phyloP scores from a whole-genome alignment of 2,329 filamentous ascomycete species.

The Escovopsis weberi region DNA sequence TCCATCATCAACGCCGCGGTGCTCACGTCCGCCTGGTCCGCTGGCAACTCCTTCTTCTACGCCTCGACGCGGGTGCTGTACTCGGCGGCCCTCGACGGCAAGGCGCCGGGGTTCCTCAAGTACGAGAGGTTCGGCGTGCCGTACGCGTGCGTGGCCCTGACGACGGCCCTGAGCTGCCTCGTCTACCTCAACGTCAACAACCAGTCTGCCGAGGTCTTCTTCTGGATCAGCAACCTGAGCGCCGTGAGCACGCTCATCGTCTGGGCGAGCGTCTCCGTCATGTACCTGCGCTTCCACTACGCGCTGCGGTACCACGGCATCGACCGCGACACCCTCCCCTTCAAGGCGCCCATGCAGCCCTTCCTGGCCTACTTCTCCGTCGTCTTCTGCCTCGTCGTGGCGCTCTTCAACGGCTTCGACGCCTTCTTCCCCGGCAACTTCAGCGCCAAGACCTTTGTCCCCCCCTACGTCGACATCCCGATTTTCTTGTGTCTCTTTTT shows the following conservation, averaged over 20 bases:
- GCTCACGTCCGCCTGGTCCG: conserved; percentile 44
- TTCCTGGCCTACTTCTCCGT: conserved; percentile 52
- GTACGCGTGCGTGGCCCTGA: conserved; percentile 15
- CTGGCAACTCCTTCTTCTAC: conserved; percentile 43
- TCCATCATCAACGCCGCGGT: conserved; percentile 42
- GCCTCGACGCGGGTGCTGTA: conserved; percentile 34
- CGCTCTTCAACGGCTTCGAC: conserved; percentile 57
- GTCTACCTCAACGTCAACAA: conserved; percentile 47
- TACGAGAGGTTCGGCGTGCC: conserved; percentile 17
- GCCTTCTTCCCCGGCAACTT: conserved; percentile 48
- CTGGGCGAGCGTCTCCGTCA: conserved; percentile 52
- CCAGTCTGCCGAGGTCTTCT: conserved; percentile 43
- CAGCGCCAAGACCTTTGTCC: conserved; percentile 41
- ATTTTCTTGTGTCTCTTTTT: conserved; percentile 48
- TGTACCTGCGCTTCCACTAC: conserved; percentile 55
- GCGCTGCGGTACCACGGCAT: conserved; percentile 52
- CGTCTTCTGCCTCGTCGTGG: conserved; percentile 46
- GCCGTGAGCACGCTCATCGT: conserved; percentile 58
- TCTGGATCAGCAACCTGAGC: conserved; percentile 45
- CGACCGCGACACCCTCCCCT: conserved; percentile 47
- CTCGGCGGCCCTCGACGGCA: conserved; percentile 26
- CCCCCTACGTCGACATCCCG: conserved; percentile 54
- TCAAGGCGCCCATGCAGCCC: conserved; percentile 51
- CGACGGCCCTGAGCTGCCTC: conserved; percentile 45
- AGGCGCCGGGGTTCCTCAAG: conserved; percentile 26